Percentiles rank a stretch among this genome's conserved stretches.
phyloP scores from a whole-genome alignment of 2,329 filamentous ascomycete species.

The Stagonosporopsis rhizophila region DNA sequence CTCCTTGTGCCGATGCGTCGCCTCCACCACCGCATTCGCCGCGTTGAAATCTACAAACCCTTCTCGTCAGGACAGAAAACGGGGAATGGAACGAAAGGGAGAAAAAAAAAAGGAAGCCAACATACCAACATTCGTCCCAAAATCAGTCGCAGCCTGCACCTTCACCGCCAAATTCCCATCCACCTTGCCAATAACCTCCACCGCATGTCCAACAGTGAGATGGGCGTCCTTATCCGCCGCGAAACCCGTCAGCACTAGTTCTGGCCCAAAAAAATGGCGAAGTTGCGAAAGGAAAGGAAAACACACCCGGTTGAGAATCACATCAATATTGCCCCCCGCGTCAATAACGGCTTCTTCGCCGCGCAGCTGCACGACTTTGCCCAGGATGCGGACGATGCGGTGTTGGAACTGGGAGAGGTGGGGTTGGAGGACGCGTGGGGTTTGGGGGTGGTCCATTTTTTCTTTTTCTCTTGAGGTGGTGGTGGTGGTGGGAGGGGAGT shows the following conservation, averaged over 20 bases:
- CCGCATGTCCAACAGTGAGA: constrained; percentile 71
- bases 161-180: constrained; percentile 75
- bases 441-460: constrained; percentile 50
- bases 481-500: background rate
- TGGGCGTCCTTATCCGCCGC: constrained; percentile 83
- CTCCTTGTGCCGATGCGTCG: constrained; percentile 78
- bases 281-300: background rate
- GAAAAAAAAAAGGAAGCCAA: no score
- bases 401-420: constrained; percentile 78
- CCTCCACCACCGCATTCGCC: constrained; percentile 81
- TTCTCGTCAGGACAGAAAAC: background rate
- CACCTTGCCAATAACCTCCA: constrained; percentile 82
- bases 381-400: constrained; percentile 81
- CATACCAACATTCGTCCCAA: constrained; percentile 74
- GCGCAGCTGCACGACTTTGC: constrained; percentile 81
- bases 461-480: background rate
- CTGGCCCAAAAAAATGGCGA: no score
- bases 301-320: constrained; percentile 73
- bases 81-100: no score
- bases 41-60: constrained; percentile 71
- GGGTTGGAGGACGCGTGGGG: constrained; percentile 81
- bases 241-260: no score
- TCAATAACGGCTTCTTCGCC: constrained; percentile 84
- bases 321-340: constrained; percentile 75
- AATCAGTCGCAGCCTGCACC: constrained; percentile 72